These are phyloP conservation scores for Rhizopogon rudus DNA, from an alignment of 768 basidiomycete species.

Conservation along the genomic window DNA sequence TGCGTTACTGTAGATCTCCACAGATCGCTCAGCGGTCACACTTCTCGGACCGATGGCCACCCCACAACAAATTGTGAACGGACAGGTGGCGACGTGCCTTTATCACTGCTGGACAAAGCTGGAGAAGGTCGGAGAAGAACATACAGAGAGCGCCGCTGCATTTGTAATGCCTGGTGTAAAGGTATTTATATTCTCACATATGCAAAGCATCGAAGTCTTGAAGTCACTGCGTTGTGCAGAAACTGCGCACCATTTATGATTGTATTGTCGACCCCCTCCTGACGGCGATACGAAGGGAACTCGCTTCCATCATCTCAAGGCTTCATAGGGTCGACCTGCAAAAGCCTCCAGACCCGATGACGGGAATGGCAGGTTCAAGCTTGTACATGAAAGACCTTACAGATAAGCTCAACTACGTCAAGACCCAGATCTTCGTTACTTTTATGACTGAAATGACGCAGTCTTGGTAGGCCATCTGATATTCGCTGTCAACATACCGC, in stretches of 20 bases:
- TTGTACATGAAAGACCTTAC: constrained; percentile 89
- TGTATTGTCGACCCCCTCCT: constrained; percentile 58
- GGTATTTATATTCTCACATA: constrained; percentile 35
- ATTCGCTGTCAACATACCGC: background rate
- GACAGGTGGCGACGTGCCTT: constrained; percentile 70
- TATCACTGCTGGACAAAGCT: constrained; percentile 74
- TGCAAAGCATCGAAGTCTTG: background rate
- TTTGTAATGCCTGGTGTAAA: constrained; percentile 52
- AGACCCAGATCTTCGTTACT: constrained; percentile 68
- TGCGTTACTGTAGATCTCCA: constrained; percentile 46
- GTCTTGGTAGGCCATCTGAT: constrained; percentile 54
- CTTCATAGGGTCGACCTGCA: constrained; percentile 85
- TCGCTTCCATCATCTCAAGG: constrained; percentile 71
- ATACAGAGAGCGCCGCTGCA: constrained; percentile 52
- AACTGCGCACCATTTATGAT: constrained; percentile 45
- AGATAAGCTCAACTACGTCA: constrained; percentile 82
- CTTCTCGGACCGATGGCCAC: constrained; percentile 76
- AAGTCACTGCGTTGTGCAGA: constrained; percentile 29
- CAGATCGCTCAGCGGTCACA: constrained; percentile 74
- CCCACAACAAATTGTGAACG: constrained; percentile 74
- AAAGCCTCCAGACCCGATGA: constrained; percentile 61
- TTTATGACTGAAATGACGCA: constrained; percentile 71
- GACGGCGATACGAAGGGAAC: constrained; percentile 71
- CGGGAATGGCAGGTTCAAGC: constrained; percentile 50
- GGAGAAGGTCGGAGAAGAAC: constrained; percentile 60